phyloP scores from a whole-genome alignment of 116 monocot species.

The Iris pallida region DNA sequence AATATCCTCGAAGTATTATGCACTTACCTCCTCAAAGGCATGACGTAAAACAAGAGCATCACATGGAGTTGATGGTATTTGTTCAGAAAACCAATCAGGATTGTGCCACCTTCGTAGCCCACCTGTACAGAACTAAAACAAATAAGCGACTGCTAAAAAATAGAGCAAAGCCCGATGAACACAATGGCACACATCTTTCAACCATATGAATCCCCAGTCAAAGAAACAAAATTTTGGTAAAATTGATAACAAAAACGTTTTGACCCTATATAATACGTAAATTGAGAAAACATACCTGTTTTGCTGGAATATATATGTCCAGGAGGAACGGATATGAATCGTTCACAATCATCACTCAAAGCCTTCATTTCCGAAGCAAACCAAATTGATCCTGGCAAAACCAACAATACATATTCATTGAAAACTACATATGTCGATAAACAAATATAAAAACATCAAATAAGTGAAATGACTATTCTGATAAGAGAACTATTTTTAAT shows the following conservation, averaged over 20 bases:
- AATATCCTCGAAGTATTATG: background rate
- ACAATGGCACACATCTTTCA: no score
- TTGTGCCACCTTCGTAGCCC: conserved; percentile 78
- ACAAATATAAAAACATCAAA: no score
- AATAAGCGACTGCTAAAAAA: background rate
- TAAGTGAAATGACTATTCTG: no score
- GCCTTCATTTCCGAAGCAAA: conserved; percentile 99
- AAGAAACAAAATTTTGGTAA: conserved; percentile 2
- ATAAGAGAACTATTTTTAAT: no score
- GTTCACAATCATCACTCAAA: conserved; percentile 94
- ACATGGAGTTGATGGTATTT: conserved; percentile 64
- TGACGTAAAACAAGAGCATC: conserved; percentile 47
- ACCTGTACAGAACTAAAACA: conserved; percentile 23
- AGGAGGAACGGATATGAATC: conserved; percentile 77
- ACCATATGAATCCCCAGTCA: background rate
- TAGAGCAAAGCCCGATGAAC: background rate
- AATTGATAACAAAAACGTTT: background rate
- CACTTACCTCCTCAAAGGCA: conserved; percentile 67
- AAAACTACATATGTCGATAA: no score
- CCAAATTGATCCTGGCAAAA: conserved; percentile 73
- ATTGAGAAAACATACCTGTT: conserved; percentile 33
- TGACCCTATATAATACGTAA: background rate
- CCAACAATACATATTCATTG: background rate
- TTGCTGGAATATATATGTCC: conserved; percentile 97
- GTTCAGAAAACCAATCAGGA: conserved; percentile 74